Evolutionary conservation across 495 filamentous ascomycete genomes (phyloP).

Genomic region (Penicillium ochrochloron): DNA sequence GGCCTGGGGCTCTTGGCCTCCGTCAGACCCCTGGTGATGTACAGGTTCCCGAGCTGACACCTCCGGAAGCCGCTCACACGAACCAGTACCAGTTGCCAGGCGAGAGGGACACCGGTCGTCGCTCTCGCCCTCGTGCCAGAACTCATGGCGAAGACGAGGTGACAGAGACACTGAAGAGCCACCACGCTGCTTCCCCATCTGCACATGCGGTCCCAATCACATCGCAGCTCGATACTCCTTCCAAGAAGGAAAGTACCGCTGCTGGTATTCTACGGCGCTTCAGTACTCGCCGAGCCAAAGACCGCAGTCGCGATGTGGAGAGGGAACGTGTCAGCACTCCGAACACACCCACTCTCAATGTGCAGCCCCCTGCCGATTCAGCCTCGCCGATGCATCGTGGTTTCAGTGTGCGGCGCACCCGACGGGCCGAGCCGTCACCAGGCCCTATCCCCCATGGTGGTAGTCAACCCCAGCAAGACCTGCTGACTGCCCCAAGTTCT

Average conservation of each 20-base stretch:
- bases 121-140: slow-evolving; percentile 81
- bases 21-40: slow-evolving; percentile 63
- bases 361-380: slow-evolving; percentile 73
- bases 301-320: slow-evolving; percentile 54
- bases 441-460: slow-evolving; percentile 61
- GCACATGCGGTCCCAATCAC: slow-evolving; percentile 58
- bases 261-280: slow-evolving; percentile 87
- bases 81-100: slow-evolving; percentile 87
- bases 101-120: slow-evolving; percentile 75
- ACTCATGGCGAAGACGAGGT: slow-evolving; percentile 97
- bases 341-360: slow-evolving; percentile 70
- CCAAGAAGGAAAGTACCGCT: slow-evolving; percentile 85
- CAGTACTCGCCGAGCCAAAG: slow-evolving; percentile 78
- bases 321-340: slow-evolving; percentile 60
- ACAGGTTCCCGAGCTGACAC: slow-evolving; percentile 72
- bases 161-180: slow-evolving; percentile 72
- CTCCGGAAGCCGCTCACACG: slow-evolving; percentile 90
- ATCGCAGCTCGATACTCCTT: slow-evolving; percentile 62
- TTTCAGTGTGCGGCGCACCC: slow-evolving; percentile 76
- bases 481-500: slow-evolving; percentile 70
- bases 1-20: slow-evolving; percentile 62
- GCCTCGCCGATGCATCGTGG: slow-evolving; percentile 70
- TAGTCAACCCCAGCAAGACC: slow-evolving; percentile 72
- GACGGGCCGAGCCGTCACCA: slow-evolving; percentile 63
- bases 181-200: slow-evolving; percentile 60